Conservation (phyloP, 2,329 filamentous ascomycete genomes). For the Lasiodiplodia hormozganensis region DNA sequence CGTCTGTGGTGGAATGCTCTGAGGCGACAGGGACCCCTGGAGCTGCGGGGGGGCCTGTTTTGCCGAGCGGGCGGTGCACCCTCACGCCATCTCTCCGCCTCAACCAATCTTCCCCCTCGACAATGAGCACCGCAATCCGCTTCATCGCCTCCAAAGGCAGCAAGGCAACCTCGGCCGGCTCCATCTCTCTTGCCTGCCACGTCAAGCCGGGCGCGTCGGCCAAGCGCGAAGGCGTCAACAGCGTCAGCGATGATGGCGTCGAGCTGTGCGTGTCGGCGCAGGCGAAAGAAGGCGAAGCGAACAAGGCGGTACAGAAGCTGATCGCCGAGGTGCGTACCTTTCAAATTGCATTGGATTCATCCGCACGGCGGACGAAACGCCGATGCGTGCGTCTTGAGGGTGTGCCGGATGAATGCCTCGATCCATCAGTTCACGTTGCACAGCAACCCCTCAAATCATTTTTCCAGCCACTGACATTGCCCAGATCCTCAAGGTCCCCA, state of each 20-base stretch:
- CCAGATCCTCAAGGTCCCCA: constrained; percentile 66
- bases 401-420: constrained; percentile 7
- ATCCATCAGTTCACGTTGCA: constrained; percentile 1
- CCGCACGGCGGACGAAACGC: constrained; percentile 9
- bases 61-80: not conserved
- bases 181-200: constrained; percentile 68
- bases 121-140: constrained; percentile 33
- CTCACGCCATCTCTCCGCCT: not conserved
- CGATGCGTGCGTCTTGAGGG: not conserved
- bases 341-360: not conserved
- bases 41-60: not conserved
- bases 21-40: not conserved
- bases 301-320: constrained; percentile 69
- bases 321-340: constrained; percentile 62
- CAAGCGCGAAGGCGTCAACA: constrained; percentile 65
- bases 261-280: constrained; percentile 71
- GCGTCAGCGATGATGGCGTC: constrained; percentile 63
- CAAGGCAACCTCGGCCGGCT: constrained; percentile 30
- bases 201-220: constrained; percentile 71
- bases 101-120: not conserved
- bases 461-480: not conserved
- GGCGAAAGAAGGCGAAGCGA: constrained; percentile 71
- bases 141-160: constrained; percentile 38
- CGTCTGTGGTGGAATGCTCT: not conserved
- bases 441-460: not conserved